Evolutionary conservation across 371 early-diverging fungal species (phyloP).

Genomic region (Nematocida ausubeli): DNA sequence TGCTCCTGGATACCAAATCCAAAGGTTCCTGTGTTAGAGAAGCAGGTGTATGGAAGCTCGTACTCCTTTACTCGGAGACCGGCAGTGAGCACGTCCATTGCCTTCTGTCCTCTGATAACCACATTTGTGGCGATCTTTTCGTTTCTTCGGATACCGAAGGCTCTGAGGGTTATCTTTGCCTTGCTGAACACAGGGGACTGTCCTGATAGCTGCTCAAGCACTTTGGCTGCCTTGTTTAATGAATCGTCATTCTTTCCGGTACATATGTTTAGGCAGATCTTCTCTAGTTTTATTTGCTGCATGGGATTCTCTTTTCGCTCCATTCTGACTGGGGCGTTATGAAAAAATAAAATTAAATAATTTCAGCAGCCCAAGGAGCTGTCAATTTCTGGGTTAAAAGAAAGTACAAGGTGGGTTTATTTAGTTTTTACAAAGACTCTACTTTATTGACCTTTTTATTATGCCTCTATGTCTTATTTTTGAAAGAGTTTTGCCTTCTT

Average conservation of each 20-base stretch:
- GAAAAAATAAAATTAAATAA: constrained; percentile 39
- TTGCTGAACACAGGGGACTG: constrained; percentile 97
- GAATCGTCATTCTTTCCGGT: constrained; percentile 97
- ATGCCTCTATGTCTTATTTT: constrained; percentile 16
- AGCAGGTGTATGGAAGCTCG: constrained; percentile 87
- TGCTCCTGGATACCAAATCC: constrained; percentile 99
- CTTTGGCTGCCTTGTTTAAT: constrained; percentile 98
- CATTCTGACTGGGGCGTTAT: constrained; percentile 24
- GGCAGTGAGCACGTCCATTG: constrained; percentile 91
- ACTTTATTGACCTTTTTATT: constrained; percentile 8
- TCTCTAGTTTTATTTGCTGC: constrained; percentile 91
- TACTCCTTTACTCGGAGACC: constrained; percentile 99
- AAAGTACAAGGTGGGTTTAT: no score
- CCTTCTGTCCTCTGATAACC: constrained; percentile 91
- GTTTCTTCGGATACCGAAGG: constrained; percentile 99
- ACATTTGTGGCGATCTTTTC: constrained; percentile 98
- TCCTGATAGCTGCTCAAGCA: constrained; percentile 97
- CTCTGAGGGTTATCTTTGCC: constrained; percentile 97
- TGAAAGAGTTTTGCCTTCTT: constrained; percentile 5
- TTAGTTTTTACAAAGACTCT: neutral
- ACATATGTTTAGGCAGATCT: constrained; percentile 96
- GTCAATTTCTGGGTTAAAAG: no score
- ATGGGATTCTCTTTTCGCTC: constrained; percentile 74
- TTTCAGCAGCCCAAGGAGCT: no score
- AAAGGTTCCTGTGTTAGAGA: constrained; percentile 94